These are phyloP conservation scores for Coprinopsis strossmayeri DNA, from an alignment of 768 basidiomycete species.

Conservation along the genomic window DNA sequence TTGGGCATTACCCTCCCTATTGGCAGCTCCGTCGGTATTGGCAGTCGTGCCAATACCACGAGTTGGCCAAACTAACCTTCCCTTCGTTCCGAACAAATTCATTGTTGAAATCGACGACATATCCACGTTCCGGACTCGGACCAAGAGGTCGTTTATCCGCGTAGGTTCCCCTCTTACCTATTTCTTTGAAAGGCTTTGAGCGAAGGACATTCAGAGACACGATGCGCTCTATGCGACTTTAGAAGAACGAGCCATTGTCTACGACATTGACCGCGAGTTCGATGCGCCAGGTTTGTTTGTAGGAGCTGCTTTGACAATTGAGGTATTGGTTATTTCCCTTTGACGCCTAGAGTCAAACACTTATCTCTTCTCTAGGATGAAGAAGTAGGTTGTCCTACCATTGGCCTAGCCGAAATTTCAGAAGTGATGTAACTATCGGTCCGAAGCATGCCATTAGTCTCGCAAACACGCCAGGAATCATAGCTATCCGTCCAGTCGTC, in stretches of 20 bases:
- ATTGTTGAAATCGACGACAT: conserved; percentile 42
- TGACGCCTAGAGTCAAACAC: neutral
- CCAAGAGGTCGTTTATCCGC: conserved; percentile 25
- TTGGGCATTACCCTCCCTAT: conserved; percentile 19
- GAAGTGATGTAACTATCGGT: neutral
- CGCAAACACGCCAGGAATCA: conserved; percentile 40
- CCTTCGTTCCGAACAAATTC: conserved; percentile 36
- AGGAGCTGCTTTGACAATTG: conserved; percentile 48
- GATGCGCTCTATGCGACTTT: conserved; percentile 41
- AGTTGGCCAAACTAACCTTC: conserved; percentile 32
- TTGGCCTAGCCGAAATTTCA: neutral
- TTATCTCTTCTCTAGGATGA: neutral
- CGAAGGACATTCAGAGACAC: conserved; percentile 36
- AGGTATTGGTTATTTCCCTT: neutral
- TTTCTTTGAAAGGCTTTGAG: neutral
- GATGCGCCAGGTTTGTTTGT: conserved; percentile 47
- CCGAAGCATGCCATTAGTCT: conserved; percentile 42
- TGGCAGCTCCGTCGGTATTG: conserved; percentile 19
- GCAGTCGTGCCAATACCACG: conserved; percentile 19
- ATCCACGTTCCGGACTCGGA: conserved; percentile 27
- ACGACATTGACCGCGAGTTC: conserved; percentile 46
- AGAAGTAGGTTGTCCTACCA: conserved; percentile 2
- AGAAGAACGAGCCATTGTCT: conserved; percentile 35
- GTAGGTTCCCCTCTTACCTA: conserved; percentile 15
- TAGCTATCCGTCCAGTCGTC: conserved; percentile 49